These are phyloP conservation scores for Neurospora sp. DNA, from an alignment of 495 filamentous ascomycete species.

Conservation along the genomic window DNA sequence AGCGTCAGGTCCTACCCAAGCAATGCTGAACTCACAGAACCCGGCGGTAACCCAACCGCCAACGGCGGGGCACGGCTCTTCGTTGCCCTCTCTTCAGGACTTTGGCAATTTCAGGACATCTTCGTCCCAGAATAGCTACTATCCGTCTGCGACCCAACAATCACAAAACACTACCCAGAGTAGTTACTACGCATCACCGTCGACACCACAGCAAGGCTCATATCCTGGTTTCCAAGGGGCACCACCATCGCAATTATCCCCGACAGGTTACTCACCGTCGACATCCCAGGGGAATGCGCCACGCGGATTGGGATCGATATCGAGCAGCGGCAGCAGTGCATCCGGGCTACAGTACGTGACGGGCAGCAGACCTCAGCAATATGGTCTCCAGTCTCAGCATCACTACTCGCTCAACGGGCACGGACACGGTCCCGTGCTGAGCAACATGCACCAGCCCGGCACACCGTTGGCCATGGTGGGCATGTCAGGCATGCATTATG, in stretches of 20 bases:
- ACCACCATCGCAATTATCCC: conserved; percentile 25
- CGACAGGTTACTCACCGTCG: conserved; percentile 2
- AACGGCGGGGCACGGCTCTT: conserved; percentile 28
- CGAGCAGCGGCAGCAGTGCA: conserved; percentile 23
- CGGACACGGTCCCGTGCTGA: conserved; percentile 60
- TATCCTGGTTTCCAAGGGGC: conserved; percentile 44
- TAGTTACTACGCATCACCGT: conserved; percentile 47
- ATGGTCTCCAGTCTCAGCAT: not conserved
- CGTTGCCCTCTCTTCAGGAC: conserved; percentile 1
- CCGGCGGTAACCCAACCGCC: conserved; percentile 41
- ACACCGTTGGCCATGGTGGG: conserved; percentile 60
- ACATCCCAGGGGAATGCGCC: conserved; percentile 5
- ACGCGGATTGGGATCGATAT: conserved; percentile 35
- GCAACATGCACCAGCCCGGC: conserved; percentile 65
- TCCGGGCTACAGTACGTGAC: not conserved
- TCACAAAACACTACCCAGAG: conserved; percentile 33
- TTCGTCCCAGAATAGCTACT: not conserved
- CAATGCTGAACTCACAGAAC: conserved; percentile 14
- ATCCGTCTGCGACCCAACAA: conserved; percentile 1
- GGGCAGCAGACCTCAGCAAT: not conserved
- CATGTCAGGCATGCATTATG: conserved; percentile 43
- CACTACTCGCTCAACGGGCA: conserved; percentile 3
- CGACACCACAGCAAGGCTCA: conserved; percentile 50
- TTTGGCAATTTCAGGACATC: conserved; percentile 48
- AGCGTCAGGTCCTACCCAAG: conserved; percentile 10